Percentiles rank a stretch among this genome's conserved stretches.
phyloP scores from a whole-genome alignment of 129 eudicot species.

The Pittosporum tobira region DNA sequence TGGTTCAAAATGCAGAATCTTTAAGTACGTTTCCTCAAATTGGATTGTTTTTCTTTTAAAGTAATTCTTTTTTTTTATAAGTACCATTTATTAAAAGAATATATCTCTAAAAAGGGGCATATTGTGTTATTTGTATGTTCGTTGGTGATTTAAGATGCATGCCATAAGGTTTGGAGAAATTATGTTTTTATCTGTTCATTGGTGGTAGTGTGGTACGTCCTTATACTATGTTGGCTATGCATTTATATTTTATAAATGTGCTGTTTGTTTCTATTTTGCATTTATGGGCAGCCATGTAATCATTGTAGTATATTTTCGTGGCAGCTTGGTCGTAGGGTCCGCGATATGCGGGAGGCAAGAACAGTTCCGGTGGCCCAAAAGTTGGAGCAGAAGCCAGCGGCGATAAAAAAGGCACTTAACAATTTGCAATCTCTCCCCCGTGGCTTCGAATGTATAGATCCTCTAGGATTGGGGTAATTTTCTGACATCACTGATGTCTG shows the following conservation, averaged over 20 bases:
- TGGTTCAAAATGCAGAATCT: too few relatives aligned
- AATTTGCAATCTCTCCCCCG: conserved; percentile 81
- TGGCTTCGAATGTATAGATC: conserved; percentile 85
- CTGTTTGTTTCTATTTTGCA: not conserved
- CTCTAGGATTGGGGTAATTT: conserved; percentile 86
- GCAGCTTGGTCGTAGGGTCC: conserved; percentile 96
- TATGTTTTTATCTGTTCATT: too few relatives aligned
- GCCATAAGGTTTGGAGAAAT: too few relatives aligned
- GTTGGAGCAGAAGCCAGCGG: conserved; percentile 53
- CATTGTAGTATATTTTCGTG: conserved; percentile 14
- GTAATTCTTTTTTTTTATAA: too few relatives aligned
- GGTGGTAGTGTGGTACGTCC: too few relatives aligned
- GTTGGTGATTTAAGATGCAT: not conserved
- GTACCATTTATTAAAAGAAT: too few relatives aligned
- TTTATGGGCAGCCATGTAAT: not conserved
- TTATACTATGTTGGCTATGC: too few relatives aligned
- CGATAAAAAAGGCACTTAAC: conserved; percentile 46
- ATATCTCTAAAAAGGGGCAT: too few relatives aligned
- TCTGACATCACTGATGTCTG: not conserved
- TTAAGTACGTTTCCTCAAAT: too few relatives aligned
- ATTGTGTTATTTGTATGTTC: too few relatives aligned
- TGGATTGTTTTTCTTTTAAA: too few relatives aligned
- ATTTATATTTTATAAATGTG: not conserved
- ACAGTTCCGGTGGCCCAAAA: conserved; percentile 47
- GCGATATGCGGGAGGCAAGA: conserved; percentile 95